Percentiles rank a stretch among this genome's conserved stretches.
Conservation (phyloP, 768 basidiomycete species). For the Suillus placidus region DNA sequence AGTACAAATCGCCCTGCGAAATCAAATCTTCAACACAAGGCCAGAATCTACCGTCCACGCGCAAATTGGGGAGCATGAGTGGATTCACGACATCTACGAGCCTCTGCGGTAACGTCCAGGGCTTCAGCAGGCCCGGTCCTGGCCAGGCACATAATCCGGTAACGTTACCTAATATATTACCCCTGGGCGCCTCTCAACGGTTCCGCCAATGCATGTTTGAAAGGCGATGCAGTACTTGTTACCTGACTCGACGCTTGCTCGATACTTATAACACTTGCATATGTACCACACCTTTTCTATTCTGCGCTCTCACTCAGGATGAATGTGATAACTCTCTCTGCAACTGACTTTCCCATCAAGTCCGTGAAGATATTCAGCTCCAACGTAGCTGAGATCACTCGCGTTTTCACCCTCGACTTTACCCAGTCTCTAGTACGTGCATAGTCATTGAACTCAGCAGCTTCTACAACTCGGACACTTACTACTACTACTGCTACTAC, state of each 20-base stretch:
- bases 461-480: neutral
- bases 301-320: neutral
- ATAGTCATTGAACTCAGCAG: neutral
- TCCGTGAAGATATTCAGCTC: conserved; percentile 22
- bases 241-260: conserved; percentile 1
- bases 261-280: neutral
- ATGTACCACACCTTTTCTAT: neutral
- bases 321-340: conserved; percentile 4
- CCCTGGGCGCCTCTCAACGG: neutral
- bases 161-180: too few relatives aligned
- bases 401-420: conserved; percentile 22
- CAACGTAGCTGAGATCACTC: conserved; percentile 20
- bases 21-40: too few relatives aligned
- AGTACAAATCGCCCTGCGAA: too few relatives aligned
- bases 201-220: neutral
- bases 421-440: conserved; percentile 11
- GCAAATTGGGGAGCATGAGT: too few relatives aligned
- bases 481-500: neutral
- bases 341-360: conserved; percentile 19
- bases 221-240: neutral
- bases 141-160: too few relatives aligned
- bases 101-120: too few relatives aligned
- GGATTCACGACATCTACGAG: too few relatives aligned
- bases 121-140: too few relatives aligned
- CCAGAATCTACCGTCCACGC: too few relatives aligned